Percentiles rank a stretch among this genome's conserved stretches.
phyloP scores from a whole-genome alignment of 306 rosid genomes.

The Medicago ruthenica region DNA sequence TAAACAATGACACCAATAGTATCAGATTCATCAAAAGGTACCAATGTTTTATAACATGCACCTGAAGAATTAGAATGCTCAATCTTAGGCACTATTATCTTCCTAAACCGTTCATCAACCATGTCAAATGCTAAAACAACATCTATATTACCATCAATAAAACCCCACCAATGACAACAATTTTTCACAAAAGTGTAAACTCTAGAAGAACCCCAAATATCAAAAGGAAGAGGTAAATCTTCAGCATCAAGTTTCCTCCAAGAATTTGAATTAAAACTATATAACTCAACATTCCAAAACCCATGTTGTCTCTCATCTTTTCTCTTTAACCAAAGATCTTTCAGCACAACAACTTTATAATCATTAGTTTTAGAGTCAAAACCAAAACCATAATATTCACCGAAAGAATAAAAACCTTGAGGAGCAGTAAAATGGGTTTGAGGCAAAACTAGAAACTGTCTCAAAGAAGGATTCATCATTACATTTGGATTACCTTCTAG shows the following conservation, averaged over 20 bases:
- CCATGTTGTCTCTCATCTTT: constrained; percentile 36
- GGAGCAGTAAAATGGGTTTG: constrained; percentile 12
- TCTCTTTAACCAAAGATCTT: constrained; percentile 34
- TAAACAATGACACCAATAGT: constrained; percentile 32
- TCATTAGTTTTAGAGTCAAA: constrained; percentile 38
- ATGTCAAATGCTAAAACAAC: constrained; percentile 41
- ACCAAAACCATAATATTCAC: constrained; percentile 36
- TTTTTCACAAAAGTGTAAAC: constrained; percentile 36
- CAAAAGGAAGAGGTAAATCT: constrained; percentile 22
- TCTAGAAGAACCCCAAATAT: constrained; percentile 36
- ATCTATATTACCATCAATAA: constrained; percentile 24
- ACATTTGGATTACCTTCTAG: constrained; percentile 43
- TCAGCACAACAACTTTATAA: constrained; percentile 36
- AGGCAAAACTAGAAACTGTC: constrained; percentile 34
- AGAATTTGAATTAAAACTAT: constrained; percentile 31
- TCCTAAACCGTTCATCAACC: constrained; percentile 39
- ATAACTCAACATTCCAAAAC: constrained; percentile 35
- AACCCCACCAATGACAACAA: constrained; percentile 43
- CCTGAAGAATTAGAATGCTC: neutral
- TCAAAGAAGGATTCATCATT: constrained; percentile 39
- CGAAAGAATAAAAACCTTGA: constrained; percentile 10
- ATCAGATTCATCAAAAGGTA: constrained; percentile 27
- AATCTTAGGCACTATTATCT: constrained; percentile 28
- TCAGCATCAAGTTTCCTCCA: constrained; percentile 36
- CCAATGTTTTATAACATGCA: constrained; percentile 18